Evolutionary conservation across 2,329 filamentous ascomycete genomes (phyloP), one percentile per base, ranked within the genome.

Genomic region (Verticillium isaacii): DNA sequence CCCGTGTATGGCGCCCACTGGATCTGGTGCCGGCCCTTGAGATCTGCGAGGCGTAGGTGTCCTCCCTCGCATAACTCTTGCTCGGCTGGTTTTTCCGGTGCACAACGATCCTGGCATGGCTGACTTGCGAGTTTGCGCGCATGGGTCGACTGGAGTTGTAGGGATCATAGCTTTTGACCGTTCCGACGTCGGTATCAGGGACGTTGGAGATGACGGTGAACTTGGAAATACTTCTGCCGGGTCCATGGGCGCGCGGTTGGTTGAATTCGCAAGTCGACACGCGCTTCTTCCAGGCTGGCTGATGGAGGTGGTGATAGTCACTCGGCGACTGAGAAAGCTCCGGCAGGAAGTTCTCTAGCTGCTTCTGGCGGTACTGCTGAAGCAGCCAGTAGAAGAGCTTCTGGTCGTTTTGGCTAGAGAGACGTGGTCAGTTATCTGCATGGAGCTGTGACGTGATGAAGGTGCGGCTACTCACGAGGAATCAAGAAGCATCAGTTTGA

Each of bases 381-480:
- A 99, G 83, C 23, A 96, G 84, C 75, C 88, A 90, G 74, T 98
- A 99, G 74, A 98, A 97, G 67, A 94, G 84, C 71, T 97, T 96
- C 72, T 97, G 93, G 61, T 97, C 92, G 66, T 96, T 98, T 5
- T 85, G 81, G 66, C 90, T 94, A 36, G n/a, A 57, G 54, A 52
- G 39, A n/a, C 15, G 17, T 12, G 17, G 54, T 32, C 14, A 52
- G 11, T 15, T 6, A 32, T 14, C 3, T 23, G 17, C 5, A 45
- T 3, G 17, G 7, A 14, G 5, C 9, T 14, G 29, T 29, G 29
- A 29, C 29, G 5, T 29, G 29, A 29, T 29, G 29, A 29, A 29
- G 29, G 5, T 29, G 25, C 25, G 32, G 34, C 9, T 36, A 58
- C 62, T 52, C 61, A 66, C 64, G 63, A 62, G 39, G 63, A 63